A percentile compares a stretch with the other conserved stretches of the same genome.
Conservation (phyloP, 805 yeast genomes). For the Metschnikowia baotianmanensis region DNA sequence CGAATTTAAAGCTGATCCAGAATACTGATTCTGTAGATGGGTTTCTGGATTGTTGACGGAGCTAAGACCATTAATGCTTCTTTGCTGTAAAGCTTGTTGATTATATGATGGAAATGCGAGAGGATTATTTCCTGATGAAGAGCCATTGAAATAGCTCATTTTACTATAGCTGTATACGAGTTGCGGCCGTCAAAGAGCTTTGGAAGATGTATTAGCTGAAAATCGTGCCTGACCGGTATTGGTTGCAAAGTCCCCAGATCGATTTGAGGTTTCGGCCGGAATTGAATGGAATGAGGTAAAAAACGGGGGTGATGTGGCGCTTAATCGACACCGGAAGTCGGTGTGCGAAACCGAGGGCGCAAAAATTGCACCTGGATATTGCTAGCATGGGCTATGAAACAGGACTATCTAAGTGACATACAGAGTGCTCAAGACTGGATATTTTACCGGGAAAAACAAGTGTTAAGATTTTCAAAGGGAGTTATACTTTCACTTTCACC, state of each 20-base stretch:
- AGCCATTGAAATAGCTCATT: constrained; percentile 22
- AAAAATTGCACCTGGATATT: neutral
- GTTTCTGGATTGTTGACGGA: constrained; percentile 5
- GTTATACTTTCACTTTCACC: too few species aligned
- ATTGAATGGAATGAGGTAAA: neutral
- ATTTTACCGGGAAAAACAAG: too few species aligned
- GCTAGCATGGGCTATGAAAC: too few species aligned
- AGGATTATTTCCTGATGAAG: constrained; percentile 19
- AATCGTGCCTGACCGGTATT: too few species aligned
- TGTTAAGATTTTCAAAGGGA: too few species aligned
- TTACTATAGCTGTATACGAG: too few species aligned
- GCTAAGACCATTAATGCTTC: constrained; percentile 12
- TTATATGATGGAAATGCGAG: constrained; percentile 25
- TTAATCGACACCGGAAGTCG: constrained; percentile 1
- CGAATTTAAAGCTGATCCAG: constrained; percentile 7
- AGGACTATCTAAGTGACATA: too few species aligned
- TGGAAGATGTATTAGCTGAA: too few species aligned
- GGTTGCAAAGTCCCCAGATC: too few species aligned
- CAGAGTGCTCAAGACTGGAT: too few species aligned
- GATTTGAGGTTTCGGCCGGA: constrained; percentile 7
- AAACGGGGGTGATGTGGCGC: constrained; percentile 7
- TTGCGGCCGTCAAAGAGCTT: too few species aligned
- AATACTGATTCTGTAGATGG: constrained; percentile 13
- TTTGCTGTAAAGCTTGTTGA: constrained; percentile 16
- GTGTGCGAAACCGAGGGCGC: constrained; percentile 8